Conservation (phyloP, 768 basidiomycete genomes). For the Xerocomus brunneocitrinus region DNA sequence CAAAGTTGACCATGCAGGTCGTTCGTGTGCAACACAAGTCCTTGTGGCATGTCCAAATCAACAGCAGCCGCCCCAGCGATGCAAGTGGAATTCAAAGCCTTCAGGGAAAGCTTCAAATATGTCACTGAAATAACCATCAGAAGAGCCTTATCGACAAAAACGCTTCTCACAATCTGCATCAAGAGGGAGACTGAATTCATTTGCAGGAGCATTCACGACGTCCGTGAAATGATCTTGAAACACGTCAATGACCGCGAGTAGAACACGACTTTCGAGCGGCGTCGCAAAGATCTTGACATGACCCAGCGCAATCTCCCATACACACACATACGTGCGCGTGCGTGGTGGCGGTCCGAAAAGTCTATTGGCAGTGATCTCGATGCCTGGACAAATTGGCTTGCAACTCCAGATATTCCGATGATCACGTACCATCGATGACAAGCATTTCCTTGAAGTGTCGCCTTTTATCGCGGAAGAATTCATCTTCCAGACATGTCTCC, state of each 20-base stretch:
- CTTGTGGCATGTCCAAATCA: slow-evolving; percentile 50
- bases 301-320: slow-evolving; percentile 87
- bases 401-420: neutral
- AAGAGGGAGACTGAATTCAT: slow-evolving; percentile 52
- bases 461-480: slow-evolving; percentile 24
- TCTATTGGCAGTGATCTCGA: slow-evolving; percentile 78
- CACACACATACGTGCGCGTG: slow-evolving; percentile 81
- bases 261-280: slow-evolving; percentile 45
- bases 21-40: slow-evolving; percentile 66
- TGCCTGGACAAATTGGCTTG: slow-evolving; percentile 38
- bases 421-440: slow-evolving; percentile 46
- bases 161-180: slow-evolving; percentile 72
- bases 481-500: slow-evolving; percentile 43
- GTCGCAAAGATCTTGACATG: slow-evolving; percentile 52
- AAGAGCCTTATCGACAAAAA: neutral
- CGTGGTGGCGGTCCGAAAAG: slow-evolving; percentile 87
- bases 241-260: slow-evolving; percentile 50
- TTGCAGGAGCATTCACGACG: slow-evolving; percentile 73
- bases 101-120: slow-evolving; percentile 67
- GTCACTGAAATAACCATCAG: slow-evolving; percentile 54
- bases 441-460: slow-evolving; percentile 32
- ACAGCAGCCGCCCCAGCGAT: slow-evolving; percentile 49
- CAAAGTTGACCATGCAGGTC: slow-evolving; percentile 68
- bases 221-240: slow-evolving; percentile 75
- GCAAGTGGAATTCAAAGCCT: slow-evolving; percentile 53